These are phyloP conservation scores for Rosa chinensis DNA, from an alignment of 306 rosid genomes.

Conservation along the genomic window DNA sequence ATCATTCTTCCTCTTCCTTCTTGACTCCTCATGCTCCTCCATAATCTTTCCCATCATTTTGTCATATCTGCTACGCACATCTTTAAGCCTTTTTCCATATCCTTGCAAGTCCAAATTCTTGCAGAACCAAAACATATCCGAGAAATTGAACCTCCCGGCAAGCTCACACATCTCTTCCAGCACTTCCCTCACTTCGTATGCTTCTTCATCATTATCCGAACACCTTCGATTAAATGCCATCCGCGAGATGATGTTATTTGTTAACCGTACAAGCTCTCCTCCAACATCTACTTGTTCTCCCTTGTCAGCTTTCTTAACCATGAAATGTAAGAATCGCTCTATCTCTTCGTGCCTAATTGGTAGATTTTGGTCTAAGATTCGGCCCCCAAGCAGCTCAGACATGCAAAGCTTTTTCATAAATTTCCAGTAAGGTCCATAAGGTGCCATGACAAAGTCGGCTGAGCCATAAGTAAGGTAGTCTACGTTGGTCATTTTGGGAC, in stretches of 20 bases:
- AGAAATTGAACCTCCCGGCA: constrained; percentile 45
- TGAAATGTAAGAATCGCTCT: constrained; percentile 17
- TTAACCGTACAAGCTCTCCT: constrained; percentile 34
- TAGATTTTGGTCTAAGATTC: constrained; percentile 38
- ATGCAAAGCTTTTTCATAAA: constrained; percentile 69
- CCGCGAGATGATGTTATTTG: constrained; percentile 45
- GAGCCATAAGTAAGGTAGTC: constrained; percentile 60
- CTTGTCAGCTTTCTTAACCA: constrained; percentile 25
- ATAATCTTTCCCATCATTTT: constrained; percentile 48
- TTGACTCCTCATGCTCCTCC: constrained; percentile 56
- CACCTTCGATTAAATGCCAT: constrained; percentile 42
- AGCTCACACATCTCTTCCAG: constrained; percentile 42
- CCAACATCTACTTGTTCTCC: constrained; percentile 43
- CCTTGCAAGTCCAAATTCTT: constrained; percentile 65
- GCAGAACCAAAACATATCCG: constrained; percentile 49
- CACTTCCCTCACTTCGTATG: constrained; percentile 34
- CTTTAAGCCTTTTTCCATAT: constrained; percentile 38
- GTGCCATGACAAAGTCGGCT: constrained; percentile 51
- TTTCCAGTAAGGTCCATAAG: constrained; percentile 74
- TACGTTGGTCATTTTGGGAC: constrained; percentile 38
- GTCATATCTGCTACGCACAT: constrained; percentile 52
- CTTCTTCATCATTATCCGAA: constrained; percentile 37
- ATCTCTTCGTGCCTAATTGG: constrained; percentile 56
- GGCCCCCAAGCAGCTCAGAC: constrained; percentile 66
- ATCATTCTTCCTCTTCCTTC: constrained; percentile 27